A percentile compares a stretch with the other conserved stretches of the same genome.
Conservation (phyloP, 768 basidiomycete species). For the Naganishia friedmannii region DNA sequence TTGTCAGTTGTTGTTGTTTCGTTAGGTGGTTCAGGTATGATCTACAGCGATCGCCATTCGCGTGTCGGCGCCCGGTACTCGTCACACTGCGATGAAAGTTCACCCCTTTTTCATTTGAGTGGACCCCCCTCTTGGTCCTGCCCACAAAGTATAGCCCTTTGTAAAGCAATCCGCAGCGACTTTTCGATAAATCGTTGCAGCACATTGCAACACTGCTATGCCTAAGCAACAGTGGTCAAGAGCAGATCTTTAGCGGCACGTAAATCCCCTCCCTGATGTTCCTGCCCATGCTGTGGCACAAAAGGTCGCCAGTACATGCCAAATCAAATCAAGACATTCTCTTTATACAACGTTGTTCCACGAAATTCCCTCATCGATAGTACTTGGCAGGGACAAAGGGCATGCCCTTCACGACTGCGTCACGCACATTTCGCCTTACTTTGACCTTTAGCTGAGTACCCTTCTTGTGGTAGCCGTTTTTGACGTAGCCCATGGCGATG, state of each 20-base stretch:
- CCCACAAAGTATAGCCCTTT: too few relatives aligned
- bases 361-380: slow-evolving; percentile 49
- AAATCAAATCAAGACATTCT: neutral
- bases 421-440: slow-evolving; percentile 74
- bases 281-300: neutral
- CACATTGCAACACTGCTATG: too few relatives aligned
- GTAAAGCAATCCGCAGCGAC: too few relatives aligned
- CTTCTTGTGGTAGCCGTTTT: slow-evolving; percentile 77
- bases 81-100: neutral
- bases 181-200: too few relatives aligned
- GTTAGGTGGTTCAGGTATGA: slow-evolving; percentile 2
- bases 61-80: slow-evolving; percentile 15
- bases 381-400: slow-evolving; percentile 84
- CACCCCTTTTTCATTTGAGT: too few relatives aligned
- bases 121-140: too few relatives aligned
- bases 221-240: too few relatives aligned
- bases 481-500: slow-evolving; percentile 92
- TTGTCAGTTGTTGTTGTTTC: slow-evolving; percentile 1
- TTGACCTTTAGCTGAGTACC: slow-evolving; percentile 80
- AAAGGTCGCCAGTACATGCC: neutral
- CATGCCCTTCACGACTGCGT: slow-evolving; percentile 73
- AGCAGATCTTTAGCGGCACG: too few relatives aligned
- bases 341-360: neutral
- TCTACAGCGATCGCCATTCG: slow-evolving; percentile 6
- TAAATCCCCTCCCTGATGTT: neutral